These are phyloP conservation scores for Paramecium biaurelia DNA, from an alignment of 73 alveolate genomes.

Conservation along the genomic window DNA sequence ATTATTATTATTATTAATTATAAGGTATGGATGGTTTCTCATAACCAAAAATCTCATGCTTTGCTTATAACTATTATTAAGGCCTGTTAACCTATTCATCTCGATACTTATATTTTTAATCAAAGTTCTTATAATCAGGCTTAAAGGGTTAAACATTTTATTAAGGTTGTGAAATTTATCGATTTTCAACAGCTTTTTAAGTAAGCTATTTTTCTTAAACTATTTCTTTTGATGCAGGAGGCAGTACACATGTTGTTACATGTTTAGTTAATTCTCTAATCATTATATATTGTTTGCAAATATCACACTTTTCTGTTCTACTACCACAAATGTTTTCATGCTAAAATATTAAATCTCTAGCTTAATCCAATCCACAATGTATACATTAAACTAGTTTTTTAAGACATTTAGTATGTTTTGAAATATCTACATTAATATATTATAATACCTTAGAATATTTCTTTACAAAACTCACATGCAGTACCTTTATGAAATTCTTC, in stretches of 20 bases:
- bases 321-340: slow-evolving; percentile 37
- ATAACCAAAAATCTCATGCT: neutral
- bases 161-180: neutral
- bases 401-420: neutral
- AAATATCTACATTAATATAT: neutral
- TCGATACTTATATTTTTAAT: neutral
- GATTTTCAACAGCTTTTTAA: neutral
- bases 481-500: slow-evolving; percentile 12
- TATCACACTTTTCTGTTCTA: slow-evolving; percentile 21
- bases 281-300: slow-evolving; percentile 3
- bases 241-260: neutral
- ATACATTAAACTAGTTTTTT: neutral
- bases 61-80: neutral
- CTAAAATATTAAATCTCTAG: neutral
- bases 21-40: neutral
- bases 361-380: neutral
- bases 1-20: neutral
- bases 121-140: neutral
- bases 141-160: neutral
- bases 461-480: neutral
- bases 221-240: neutral
- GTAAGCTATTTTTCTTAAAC: neutral
- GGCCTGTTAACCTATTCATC: neutral
- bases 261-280: neutral
- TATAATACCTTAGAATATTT: slow-evolving; percentile 10